Evolutionary conservation across 352 stramenopile genomes (phyloP).

Genomic region (Phytophthora tentaculata): DNA sequence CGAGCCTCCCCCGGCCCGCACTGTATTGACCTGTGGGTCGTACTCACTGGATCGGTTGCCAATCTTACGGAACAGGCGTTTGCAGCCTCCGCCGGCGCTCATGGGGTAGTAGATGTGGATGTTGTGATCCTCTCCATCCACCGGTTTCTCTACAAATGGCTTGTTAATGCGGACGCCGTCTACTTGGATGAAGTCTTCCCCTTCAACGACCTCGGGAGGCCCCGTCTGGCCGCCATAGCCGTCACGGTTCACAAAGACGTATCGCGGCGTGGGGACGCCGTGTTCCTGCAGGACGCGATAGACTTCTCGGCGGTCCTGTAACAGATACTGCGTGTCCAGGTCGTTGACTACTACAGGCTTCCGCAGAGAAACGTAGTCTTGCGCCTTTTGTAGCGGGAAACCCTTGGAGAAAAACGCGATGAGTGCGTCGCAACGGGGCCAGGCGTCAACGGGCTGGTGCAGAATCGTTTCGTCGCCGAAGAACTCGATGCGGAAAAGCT

Average conservation of each 20-base stretch:
- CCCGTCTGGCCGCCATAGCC: conserved; percentile 69
- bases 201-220: conserved; percentile 61
- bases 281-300: conserved; percentile 94
- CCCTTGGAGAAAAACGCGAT: conserved; percentile 98
- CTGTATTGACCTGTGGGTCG: conserved; percentile 95
- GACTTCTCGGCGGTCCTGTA: conserved; percentile 96
- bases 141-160: conserved; percentile 99
- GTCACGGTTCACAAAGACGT: conserved; percentile 96
- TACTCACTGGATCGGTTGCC: conserved; percentile 94
- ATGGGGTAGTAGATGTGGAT: conserved; percentile 99
- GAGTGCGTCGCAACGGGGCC: conserved; percentile 96
- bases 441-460: conserved; percentile 91
- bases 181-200: conserved; percentile 85
- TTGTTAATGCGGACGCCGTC: conserved; percentile 97
- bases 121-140: conserved; percentile 99
- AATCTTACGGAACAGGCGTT: conserved; percentile 99
- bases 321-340: conserved; percentile 93
- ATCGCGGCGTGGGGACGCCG: conserved; percentile 94
- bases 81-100: conserved; percentile 98
- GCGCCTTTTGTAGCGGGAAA: conserved; percentile 98
- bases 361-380: conserved; percentile 95
- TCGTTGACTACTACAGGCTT: conserved; percentile 98
- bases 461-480: conserved; percentile 98
- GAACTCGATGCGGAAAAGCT: conserved; percentile 95
- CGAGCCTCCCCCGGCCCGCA: conserved; percentile 89